Base-by-base conservation (phyloP, 352 stramenopile genomes). In the Pythium dissotocum region DNA sequence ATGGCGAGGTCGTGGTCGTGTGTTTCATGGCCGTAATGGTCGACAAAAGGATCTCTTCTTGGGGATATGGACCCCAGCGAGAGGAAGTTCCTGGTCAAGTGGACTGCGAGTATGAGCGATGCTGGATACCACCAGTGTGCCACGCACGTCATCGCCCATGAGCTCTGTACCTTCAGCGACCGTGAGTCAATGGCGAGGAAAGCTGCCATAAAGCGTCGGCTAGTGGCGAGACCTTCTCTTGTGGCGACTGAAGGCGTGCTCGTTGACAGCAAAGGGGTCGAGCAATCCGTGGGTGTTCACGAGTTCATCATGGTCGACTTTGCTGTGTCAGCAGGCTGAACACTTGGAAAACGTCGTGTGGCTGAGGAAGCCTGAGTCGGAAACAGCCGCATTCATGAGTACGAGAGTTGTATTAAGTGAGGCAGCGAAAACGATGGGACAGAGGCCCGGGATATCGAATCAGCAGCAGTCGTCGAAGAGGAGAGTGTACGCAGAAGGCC, bases 121-220 rank as follows among this genome's bases (percentile, higher is more conserved):
- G 70, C 61, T 21, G 73, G 72, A 18, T n/a, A 77, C 33, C 68
- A 79, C 54, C 70, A 77, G 49, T 79, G 73, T 7, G 70, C 69
- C 0, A 77, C 73, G 0, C 73, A 63, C 2, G 62, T 71, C 21
- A 77, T 79, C 24, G 73, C 73, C 14, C 65, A 69, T 1, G 61
- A 77, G 56, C 44, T 79, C 0, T 64, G 77, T 13, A 2, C 65
- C 7, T 77, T 57, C 51, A 24, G 44, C 13, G 21, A 24, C 21
- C 21, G 21, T 24, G 21, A 24, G 21, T 24, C 40, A 44, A 7
- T 40, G 58, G 10, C 56, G 52, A 32, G 49, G 4, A 7, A 49
- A 6, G 42, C 5, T 18, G 42, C 42, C 42, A 21, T 24, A 24
- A 24, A 24, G 21, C 42, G 4, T 28, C 53, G 7, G 8, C 30